Evolutionary conservation across 2,329 filamentous ascomycete genomes (phyloP).

Genomic region (Hypomyces perniciosus): DNA sequence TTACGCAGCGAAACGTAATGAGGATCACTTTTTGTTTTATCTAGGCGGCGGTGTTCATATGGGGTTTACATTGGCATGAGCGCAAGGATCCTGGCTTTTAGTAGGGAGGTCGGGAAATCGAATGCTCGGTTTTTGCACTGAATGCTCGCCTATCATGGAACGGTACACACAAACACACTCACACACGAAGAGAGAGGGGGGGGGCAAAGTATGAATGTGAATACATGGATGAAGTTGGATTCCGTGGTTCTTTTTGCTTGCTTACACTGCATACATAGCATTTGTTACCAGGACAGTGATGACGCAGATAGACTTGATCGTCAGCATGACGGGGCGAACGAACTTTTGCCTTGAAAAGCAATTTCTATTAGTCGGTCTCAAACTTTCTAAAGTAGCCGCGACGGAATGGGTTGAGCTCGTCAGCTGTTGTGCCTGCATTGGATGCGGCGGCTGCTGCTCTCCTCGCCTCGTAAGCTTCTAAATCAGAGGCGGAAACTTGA

Average conservation of each 20-base stretch:
- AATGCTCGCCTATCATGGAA: background rate
- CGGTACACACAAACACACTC: background rate
- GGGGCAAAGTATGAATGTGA: background rate
- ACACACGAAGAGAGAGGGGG: background rate
- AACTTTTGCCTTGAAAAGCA: background rate
- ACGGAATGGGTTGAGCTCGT: slow-evolving; percentile 57
- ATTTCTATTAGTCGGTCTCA: slow-evolving; percentile 22
- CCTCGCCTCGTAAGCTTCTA: slow-evolving; percentile 30
- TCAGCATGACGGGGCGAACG: background rate
- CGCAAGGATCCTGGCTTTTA: slow-evolving; percentile 9
- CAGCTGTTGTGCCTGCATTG: slow-evolving; percentile 43
- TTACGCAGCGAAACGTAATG: too few relatives aligned
- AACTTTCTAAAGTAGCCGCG: slow-evolving; percentile 54
- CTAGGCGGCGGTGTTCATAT: slow-evolving; percentile 7
- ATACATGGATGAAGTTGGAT: slow-evolving; percentile 3
- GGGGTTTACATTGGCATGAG: slow-evolving; percentile 10
- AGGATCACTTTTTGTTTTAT: background rate
- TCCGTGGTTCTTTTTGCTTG: background rate
- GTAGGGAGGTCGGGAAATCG: slow-evolving; percentile 7
- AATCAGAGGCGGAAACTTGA: slow-evolving; percentile 41
- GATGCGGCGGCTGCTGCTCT: slow-evolving; percentile 20
- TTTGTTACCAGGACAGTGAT: too few relatives aligned
- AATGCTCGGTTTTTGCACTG: slow-evolving; percentile 7
- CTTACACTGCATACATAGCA: too few relatives aligned
- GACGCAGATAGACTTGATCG: background rate